These are phyloP conservation scores for Gaultheria prostrata DNA, from an alignment of 148 eudicot species.

Conservation along the genomic window DNA sequence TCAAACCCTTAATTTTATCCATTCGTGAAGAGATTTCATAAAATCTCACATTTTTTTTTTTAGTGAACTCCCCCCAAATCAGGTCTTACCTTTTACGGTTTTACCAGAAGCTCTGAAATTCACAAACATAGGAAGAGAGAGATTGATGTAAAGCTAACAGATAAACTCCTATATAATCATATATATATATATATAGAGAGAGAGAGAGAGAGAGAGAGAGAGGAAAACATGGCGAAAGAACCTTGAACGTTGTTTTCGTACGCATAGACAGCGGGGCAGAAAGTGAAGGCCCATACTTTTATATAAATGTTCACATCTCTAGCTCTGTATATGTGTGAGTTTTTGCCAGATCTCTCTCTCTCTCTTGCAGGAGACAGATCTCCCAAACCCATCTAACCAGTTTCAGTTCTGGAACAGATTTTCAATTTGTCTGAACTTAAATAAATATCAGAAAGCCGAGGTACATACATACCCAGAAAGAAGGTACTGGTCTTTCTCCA, in stretches of 20 bases:
- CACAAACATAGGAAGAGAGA: background rate
- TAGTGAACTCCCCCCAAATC: too few species aligned
- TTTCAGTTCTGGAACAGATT: background rate
- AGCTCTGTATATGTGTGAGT: background rate
- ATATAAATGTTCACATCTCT: background rate
- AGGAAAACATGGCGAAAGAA: background rate
- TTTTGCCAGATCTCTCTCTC: background rate
- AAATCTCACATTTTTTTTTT: too few species aligned
- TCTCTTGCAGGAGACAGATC: background rate
- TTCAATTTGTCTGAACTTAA: background rate
- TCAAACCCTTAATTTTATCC: too few species aligned
- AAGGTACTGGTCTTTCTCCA: constrained; percentile 10
- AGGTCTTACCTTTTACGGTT: background rate
- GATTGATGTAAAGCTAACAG: background rate
- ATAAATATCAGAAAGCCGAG: background rate
- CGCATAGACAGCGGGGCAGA: constrained; percentile 13
- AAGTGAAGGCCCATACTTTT: background rate
- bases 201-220: background rate
- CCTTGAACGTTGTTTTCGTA: background rate
- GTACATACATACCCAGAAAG: background rate
- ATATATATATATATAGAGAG: too few species aligned
- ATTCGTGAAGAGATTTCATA: too few species aligned
- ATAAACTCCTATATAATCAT: background rate
- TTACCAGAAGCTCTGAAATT: background rate
- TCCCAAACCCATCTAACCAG: background rate